phyloP scores from a whole-genome alignment of 2,329 filamentous ascomycete species.

The Endoconidiophora polonica region DNA sequence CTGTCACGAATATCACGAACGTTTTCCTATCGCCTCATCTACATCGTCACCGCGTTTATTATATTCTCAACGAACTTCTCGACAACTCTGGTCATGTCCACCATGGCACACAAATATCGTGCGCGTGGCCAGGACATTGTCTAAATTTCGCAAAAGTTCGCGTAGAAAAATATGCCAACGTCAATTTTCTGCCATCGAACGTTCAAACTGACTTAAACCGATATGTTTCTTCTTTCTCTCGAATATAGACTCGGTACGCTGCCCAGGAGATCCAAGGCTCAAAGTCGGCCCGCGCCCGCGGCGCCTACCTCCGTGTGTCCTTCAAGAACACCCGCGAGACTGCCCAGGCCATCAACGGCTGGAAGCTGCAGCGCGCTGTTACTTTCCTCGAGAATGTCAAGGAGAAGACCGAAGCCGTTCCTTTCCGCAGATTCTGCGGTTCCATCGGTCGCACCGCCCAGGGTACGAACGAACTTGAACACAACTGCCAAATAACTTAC shows the following conservation, averaged over 20 bases:
- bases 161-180: constrained; percentile 4
- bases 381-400: constrained; percentile 97
- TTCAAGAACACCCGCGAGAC: constrained; percentile 99
- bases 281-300: constrained; percentile 95
- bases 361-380: constrained; percentile 89
- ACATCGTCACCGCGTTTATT: neutral
- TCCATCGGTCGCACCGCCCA: constrained; percentile 91
- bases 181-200: neutral
- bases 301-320: constrained; percentile 95
- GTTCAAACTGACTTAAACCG: constrained; percentile 3
- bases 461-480: constrained; percentile 49
- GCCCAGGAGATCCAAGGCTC: constrained; percentile 70
- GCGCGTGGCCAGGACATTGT: neutral
- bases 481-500: neutral
- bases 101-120: neutral
- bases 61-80: neutral
- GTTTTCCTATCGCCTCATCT: neutral
- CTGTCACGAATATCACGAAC: neutral
- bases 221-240: constrained; percentile 3
- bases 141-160: neutral
- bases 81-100: neutral
- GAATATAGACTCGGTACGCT: constrained; percentile 77
- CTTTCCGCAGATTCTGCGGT: constrained; percentile 94
- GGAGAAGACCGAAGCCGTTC: constrained; percentile 92
- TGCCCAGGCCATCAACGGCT: constrained; percentile 97